Evolutionary conservation across 768 basidiomycete species (phyloP).

Genomic region (Boletellus ananas): DNA sequence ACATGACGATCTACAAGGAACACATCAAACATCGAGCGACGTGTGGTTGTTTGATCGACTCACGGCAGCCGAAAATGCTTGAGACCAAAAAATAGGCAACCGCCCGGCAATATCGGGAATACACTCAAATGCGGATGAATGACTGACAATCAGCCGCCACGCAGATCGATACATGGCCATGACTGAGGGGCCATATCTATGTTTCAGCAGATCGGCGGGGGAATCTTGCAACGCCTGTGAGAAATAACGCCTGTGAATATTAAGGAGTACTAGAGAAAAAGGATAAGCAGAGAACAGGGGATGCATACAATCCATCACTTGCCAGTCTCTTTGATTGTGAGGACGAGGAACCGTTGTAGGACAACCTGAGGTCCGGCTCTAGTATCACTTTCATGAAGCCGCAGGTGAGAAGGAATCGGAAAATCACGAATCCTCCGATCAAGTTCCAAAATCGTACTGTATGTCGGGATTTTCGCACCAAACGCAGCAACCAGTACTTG

Average conservation of each 20-base stretch:
- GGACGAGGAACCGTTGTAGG: constrained; percentile 43
- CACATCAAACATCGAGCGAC: background rate
- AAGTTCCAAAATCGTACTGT: constrained; percentile 50
- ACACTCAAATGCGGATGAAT: constrained; percentile 40
- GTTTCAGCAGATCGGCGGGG: constrained; percentile 52
- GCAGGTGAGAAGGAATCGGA: constrained; percentile 45
- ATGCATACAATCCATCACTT: constrained; percentile 11
- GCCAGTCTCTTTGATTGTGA: constrained; percentile 51
- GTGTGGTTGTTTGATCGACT: constrained; percentile 19
- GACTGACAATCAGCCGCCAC: constrained; percentile 56
- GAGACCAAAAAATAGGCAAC: constrained; percentile 59
- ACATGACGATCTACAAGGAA: constrained; percentile 51
- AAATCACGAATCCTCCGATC: constrained; percentile 63
- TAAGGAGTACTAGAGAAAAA: constrained; percentile 47
- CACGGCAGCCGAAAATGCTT: constrained; percentile 61
- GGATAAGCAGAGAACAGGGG: background rate
- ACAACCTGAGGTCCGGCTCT: constrained; percentile 18
- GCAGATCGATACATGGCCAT: constrained; percentile 70
- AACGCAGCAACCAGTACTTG: constrained; percentile 48
- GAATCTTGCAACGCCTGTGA: constrained; percentile 61
- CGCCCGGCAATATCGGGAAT: constrained; percentile 43
- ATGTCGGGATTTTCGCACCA: constrained; percentile 49
- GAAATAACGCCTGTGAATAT: constrained; percentile 66
- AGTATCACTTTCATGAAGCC: constrained; percentile 29
- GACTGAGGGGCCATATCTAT: constrained; percentile 65